Evolutionary conservation across 768 basidiomycete species (phyloP).

Genomic region (Tricholoma bakamatsutake): DNA sequence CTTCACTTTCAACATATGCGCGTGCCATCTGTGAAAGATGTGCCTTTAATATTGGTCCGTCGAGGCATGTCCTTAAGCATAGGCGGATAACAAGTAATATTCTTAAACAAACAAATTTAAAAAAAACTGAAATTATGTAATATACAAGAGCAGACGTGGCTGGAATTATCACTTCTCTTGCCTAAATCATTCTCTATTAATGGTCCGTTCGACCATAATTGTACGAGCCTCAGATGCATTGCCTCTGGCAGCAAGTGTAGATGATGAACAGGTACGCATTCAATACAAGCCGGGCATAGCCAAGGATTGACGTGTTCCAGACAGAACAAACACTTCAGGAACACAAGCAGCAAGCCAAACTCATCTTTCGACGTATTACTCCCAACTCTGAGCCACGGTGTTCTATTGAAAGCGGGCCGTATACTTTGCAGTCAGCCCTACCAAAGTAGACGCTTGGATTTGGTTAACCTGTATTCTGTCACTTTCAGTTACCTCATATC

Average conservation of each 20-base stretch:
- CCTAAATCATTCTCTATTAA: slow-evolving; percentile 21
- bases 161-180: background rate
- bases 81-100: no score
- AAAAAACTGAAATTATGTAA: no score
- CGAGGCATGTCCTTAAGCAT: no score
- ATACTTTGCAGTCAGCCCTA: slow-evolving; percentile 85
- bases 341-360: slow-evolving; percentile 97
- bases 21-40: no score
- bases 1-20: no score
- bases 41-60: no score
- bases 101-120: no score
- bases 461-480: slow-evolving; percentile 3
- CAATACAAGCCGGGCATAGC: background rate
- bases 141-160: background rate
- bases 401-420: slow-evolving; percentile 92
- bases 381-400: slow-evolving; percentile 93
- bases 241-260: slow-evolving; percentile 91
- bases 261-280: slow-evolving; percentile 83
- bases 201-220: slow-evolving; percentile 87
- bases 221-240: slow-evolving; percentile 83
- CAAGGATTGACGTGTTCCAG: slow-evolving; percentile 34
- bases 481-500: slow-evolving; percentile 82
- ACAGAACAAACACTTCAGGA: slow-evolving; percentile 92
- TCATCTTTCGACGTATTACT: slow-evolving; percentile 91
- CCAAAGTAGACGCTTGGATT: slow-evolving; percentile 4